Evolutionary conservation across 805 yeast species (phyloP), one percentile per base, ranked within the genome.

Genomic region (Peterozyma toletana): DNA sequence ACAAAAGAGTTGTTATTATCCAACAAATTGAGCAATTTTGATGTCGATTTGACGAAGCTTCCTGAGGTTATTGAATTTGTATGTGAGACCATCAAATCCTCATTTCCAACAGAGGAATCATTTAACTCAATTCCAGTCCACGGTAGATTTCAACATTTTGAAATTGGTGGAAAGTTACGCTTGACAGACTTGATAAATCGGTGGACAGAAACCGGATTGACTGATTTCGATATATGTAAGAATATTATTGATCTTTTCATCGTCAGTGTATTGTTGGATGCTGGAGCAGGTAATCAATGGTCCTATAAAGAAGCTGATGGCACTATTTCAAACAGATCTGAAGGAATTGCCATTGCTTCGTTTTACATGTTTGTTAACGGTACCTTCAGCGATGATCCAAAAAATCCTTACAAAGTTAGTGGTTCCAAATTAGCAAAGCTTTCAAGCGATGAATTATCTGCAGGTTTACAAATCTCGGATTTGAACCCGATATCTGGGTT

Each of bases 201-300:
- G 29, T 72, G 79, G 71, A 44, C 58, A 33, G 43, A 37, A 1
- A 36, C 51, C 9, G 40, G 39, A 4, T 11, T 40, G 1, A 17
- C 51, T 2, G 59, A 61, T 11, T 48, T 62, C 11, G 83, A 78
- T 45, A 68, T 73, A 27, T 75, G 81, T 33, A 71, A 68, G 50
- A 70, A 75, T 37, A 58, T 80, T 35, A 64, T 80, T 43, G 86
- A 80, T 56, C 60, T 80, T 44, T 75, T 79, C 50, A 70, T 78
- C 3, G 72, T 80, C 31, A 75, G 83, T 46, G 86, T 80, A 3
- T 57, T 80, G 38, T 62, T 80, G 21, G 86, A 80, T 57, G 86
- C 86, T 4, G 86, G 86, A 17, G 85, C 86, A 0, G 86, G 86
- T 15, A 73, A 75, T 43, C 52, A 50, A 9, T 80, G 86, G 86